Base-by-base conservation (phyloP, 2,329 filamentous ascomycete genomes). In the Metarhizium humberi region DNA sequence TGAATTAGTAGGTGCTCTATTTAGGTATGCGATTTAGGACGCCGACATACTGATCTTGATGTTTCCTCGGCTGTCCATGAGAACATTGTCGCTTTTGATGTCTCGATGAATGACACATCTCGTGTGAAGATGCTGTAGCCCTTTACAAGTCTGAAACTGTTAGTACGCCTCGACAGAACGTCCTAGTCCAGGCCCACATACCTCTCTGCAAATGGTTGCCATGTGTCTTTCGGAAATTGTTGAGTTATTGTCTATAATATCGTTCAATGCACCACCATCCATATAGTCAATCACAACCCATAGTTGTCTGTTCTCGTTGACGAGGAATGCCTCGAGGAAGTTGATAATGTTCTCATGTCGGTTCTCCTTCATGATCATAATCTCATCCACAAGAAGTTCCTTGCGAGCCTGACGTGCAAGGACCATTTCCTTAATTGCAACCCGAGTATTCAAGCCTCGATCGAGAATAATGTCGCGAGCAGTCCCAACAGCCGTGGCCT, bases 261-360 rank as follows among this genome's bases (percentile, higher is more conserved):
- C 92, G 1, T 92, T 97, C 71, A 97, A 75, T 59, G 92, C 90
- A 74, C 92, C 92, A 65, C 92, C 92, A 74, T 97, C 92, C 92
- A 97, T 97, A 66, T 91, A 97, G 75, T 97, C 92, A 92, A 97
- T 95, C 52, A 97, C 92, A 16, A 97, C 90, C 92, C 92, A 97
- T n/a, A 97, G 80, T 71, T 97, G 92, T 54, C 88, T 83, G 65
- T 88, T 90, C 71, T 92, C 91, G 70, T 96, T 95, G 66, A 92
- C 88, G 67, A 97, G 75, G 78, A 96, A 97, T 3, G 92, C 92
- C 64, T 97, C 92, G 43, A 97, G 76, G 75, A 95, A 97, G 74
- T 97, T 97, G 72, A 97, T 92, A 75, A 97, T 97, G 72, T 97
- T 97, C 57, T 87, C 86, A 71, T 97, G 92, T 68, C 91, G 88